Evolutionary conservation across 164 flowering plant species (phyloP), one percentile per base, ranked within the genome.

Genomic region (Macadamia tetraphylla): DNA sequence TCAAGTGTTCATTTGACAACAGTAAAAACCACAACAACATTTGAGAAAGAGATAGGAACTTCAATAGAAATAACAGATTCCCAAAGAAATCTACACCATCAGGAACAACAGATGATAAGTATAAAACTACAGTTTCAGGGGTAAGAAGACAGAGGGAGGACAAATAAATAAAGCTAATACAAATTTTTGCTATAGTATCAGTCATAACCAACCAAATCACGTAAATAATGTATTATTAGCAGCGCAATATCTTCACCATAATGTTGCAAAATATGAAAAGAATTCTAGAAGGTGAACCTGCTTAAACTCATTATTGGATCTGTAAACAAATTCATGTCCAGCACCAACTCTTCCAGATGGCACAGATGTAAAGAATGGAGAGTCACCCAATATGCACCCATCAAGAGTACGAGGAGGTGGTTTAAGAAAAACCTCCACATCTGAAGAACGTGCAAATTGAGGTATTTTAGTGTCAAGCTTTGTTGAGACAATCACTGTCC

Each of bases 321-420:
- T 79, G 73, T 83, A 94, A 63, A 94, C 86, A 43, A 90, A 83
- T 75, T 87, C 96, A 75, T 73, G 91, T 29, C 87, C 96, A 72
- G 83, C 72, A 66, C 98, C 98, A 74, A 94, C 98, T 81, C 98
- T 87, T 81, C 98, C 98, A 62, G 98, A 94, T 61, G 98, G 98
- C 69, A 94, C 98, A 49, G 98, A 94, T 5, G 98, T 94, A 74
- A 94, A 94, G 74, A 94, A 94, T 6, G 98, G 98, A 13, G 96
- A 88, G 71, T 85, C 94, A 6, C 98, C 98, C 73, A 94, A 78
- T 72, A 91, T 83, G 82, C 86, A 88, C 43, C 95, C 93, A 76
- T 94, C 96, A 73, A 94, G 90, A 17, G 91, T 79, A 78, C 83
- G 78, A 58, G 90, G 75, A 69, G 96, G 96, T 4, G 98, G 98